Base-by-base conservation (phyloP, 768 basidiomycete genomes). In the Tubosaeta sp. region DNA sequence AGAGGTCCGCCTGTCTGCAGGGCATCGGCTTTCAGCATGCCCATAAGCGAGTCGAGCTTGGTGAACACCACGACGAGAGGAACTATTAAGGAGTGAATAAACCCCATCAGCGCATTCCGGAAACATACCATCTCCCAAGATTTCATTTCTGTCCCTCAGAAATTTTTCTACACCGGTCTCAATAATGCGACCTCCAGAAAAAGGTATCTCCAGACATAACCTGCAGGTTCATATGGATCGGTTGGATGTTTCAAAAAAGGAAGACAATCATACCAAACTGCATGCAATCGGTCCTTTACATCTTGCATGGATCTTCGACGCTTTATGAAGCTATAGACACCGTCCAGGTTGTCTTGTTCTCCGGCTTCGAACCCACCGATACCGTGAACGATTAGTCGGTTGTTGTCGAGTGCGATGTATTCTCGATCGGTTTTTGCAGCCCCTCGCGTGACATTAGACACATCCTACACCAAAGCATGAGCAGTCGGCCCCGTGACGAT, bases 91-190 rank as follows among this genome's bases (percentile, higher is more conserved):
- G 26, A 43, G 42, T 10, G 16, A 29, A 17, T 10, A 34, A 6
- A 45, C 14, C 5, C 3, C 22, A 17, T 13, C 11, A 4, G 16
- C 2, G 13, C 1, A 5, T 4, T 25, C 3, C 4, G 3, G 14
- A 11, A 29, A 50, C 57, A 10, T n/a, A 58, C 57, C 34, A 6
- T 58, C 22, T 9, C 56, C 56, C n/a, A 58, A 22, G 14, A 50
- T 48, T 6, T 41, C 11, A 2, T 48, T n/a, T 44, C 39, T 50
- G 5, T 39, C 6, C 17, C 27, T 41, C 10, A 59, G 29, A 17
- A 51, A 51, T 6, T 45, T 10, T 13, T 51, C 50, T 11, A 32
- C 14, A 3, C 37, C 50, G 6, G 43, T 37, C 37, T 46, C 50
- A 2, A 51, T 1, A 5, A 33, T n/a, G 12, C 50, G 44, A 10